Conservation (phyloP, 257 asterid species). For the Rubia yunnanensis region DNA sequence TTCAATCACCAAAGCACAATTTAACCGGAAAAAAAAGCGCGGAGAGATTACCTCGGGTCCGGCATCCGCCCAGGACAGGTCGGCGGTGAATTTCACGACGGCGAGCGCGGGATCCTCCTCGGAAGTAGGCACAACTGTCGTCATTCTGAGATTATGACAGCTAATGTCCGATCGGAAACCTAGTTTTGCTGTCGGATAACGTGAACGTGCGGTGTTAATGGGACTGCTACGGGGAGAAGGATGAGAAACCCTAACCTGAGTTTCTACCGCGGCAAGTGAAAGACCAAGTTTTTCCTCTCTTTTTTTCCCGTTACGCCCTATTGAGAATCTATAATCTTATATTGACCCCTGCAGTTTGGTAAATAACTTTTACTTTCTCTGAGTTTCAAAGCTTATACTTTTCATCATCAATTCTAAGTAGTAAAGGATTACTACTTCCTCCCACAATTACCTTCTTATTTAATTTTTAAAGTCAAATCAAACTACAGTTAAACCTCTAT, state of each 20-base stretch:
- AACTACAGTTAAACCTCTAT: too few relatives aligned
- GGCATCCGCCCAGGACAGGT: slow-evolving; percentile 84
- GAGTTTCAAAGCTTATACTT: background rate
- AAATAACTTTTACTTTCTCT: background rate
- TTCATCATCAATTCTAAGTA: too few relatives aligned
- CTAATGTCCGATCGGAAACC: background rate
- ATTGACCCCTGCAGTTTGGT: background rate
- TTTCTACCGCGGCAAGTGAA: background rate
- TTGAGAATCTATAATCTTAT: background rate
- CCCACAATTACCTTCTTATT: too few relatives aligned
- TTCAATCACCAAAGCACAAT: background rate
- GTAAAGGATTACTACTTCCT: too few relatives aligned
- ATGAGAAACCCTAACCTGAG: slow-evolving; percentile 21
- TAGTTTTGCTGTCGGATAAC: background rate
- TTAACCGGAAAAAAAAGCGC: background rate
- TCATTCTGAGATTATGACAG: slow-evolving; percentile 26
- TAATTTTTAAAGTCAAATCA: too few relatives aligned
- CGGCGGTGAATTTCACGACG: slow-evolving; percentile 77
- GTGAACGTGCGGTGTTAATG: background rate
- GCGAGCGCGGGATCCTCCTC: slow-evolving; percentile 84
- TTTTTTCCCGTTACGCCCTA: background rate
- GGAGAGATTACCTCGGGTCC: slow-evolving; percentile 55
- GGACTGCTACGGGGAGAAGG: background rate
- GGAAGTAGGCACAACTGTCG: slow-evolving; percentile 83
- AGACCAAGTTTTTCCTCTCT: background rate